Base-by-base conservation (phyloP, 164 flowering plant genomes). In the Houttuynia cordata region DNA sequence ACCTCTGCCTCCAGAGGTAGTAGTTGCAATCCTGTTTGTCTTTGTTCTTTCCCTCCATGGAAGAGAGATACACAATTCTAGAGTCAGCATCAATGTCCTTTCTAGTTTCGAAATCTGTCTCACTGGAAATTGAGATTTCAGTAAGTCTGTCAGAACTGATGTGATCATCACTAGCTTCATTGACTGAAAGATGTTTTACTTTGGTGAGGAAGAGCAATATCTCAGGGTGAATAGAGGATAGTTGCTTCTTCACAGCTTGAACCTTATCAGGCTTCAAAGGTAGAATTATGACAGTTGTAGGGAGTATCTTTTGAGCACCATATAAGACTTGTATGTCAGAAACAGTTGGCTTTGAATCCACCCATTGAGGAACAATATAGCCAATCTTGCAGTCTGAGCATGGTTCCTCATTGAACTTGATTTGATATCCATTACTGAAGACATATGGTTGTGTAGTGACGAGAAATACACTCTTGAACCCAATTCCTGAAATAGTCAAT, bases 1-100 rank as follows among this genome's bases (percentile, higher is more conserved):
- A 85, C 60, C 67, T 81, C 68, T 85, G 86, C 70, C 67, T 78
- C 88, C 86, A 81, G 80, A 83, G 79, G 42, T 76, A 70, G 66
- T 81, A 81, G 68, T 70, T 62, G 68, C 83, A 83, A 53, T 74
- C 76, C 0, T 15, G 4, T 30, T 6, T 55, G 50, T 51, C 63
- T 5, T 30, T 49, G 21, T 58, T 14, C 21, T 54, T 64, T 21
- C 60, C 69, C 64, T 74, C 86, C 24, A 70, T 67, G 1, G 83
- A 76, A 5, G 80, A 67, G 15, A 85, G 81, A 62, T 62, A 65
- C 60, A 85, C 72, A 15, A 73, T 67, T 58, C 68, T 80, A 24
- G 86, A 85, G 62, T 83, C 81, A 17, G 88, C 91, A 69, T 74
- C 71, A 34, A 78, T 71, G 62, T 80, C 71, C 74, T 77, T 80